phyloP scores from a whole-genome alignment of 495 filamentous ascomycete species.

The Aspergillus indologenus region DNA sequence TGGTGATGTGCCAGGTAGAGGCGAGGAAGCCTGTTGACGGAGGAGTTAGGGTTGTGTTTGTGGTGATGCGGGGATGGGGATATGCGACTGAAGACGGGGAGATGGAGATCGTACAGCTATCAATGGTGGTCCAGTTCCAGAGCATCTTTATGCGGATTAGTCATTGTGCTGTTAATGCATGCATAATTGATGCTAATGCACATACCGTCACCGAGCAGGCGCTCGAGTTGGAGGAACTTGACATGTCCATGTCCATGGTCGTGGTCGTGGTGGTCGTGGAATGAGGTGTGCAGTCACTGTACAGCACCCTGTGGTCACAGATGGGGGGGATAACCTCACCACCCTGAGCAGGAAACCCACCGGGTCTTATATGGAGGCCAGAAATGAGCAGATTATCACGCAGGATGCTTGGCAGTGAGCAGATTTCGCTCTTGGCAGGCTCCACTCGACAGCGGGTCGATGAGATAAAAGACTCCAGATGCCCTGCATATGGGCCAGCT shows the following conservation, averaged over 20 bases:
- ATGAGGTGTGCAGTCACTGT: too few relatives aligned
- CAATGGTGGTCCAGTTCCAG: slow-evolving; percentile 67
- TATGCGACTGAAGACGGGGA: neutral
- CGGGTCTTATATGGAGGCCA: neutral
- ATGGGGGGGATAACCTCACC: neutral
- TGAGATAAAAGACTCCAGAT: too few relatives aligned
- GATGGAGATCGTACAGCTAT: slow-evolving; percentile 44
- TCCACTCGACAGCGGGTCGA: too few relatives aligned
- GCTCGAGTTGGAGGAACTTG: slow-evolving; percentile 11
- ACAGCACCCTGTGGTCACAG: too few relatives aligned
- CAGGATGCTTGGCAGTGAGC: slow-evolving; percentile 13
- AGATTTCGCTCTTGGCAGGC: slow-evolving; percentile 17
- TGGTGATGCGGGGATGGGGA: too few relatives aligned
- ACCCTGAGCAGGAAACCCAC: neutral
- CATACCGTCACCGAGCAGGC: slow-evolving; percentile 27
- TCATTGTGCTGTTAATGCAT: neutral
- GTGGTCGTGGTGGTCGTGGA: neutral
- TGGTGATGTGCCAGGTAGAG: slow-evolving; percentile 57
- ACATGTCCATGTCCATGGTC: slow-evolving; percentile 11
- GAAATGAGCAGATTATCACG: slow-evolving; percentile 1
- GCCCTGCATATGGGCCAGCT: too few relatives aligned
- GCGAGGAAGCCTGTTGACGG: slow-evolving; percentile 50
- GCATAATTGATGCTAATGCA: neutral
- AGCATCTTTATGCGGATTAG: slow-evolving; percentile 50
- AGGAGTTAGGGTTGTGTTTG: neutral